Evolutionary conservation across 2,329 filamentous ascomycete species (phyloP), one percentile per base, ranked within the genome.

Genomic region (Fusarium algeriense): DNA sequence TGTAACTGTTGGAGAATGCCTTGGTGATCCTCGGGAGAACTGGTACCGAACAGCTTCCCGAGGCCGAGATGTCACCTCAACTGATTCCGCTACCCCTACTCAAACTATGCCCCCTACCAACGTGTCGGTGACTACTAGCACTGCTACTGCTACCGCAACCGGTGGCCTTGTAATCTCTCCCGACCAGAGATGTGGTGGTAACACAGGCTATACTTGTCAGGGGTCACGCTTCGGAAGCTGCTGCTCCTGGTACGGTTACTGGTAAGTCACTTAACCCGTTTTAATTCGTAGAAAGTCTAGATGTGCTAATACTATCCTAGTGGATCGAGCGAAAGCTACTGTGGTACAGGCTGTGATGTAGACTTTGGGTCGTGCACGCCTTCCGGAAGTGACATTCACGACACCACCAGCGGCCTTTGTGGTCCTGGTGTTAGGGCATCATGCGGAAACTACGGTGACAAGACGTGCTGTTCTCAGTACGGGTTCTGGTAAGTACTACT

Each of bases 1-100:
- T 45, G 86, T 87, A 32, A 87, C 87, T 2, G 84, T 89, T 7
- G 88, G 87, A 1, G 85, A 89, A 64, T 90, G 88, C 62, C 80
- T 90, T 19, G 84, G 84, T 1, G 87, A 90, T 61, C 78, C 86
- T 11, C 64, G 64, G n/a, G 80, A 77, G 19, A 83, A 85, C 68
- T 89, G 87, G 88, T 89, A 89, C 73, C 83, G 86, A 48, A 32
- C 63, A 6, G 75, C 74, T 7, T 63, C 71, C 10, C 61, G 65
- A 17, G 57, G 67, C 23, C 68, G 62, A 30, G 70, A 69, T 23
- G 56, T 59, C 28, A 61, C 64, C 3, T 46, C 62, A 1, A 66
- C 63, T 3, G 28, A 52, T 9, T 52, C 48, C 15, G 53, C 71
- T 20, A 38, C 63, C 15, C 59, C 72, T 35, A 64, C 64, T 20